Base-by-base conservation (phyloP, 805 yeast species). In the Ogataea pilisensis region DNA sequence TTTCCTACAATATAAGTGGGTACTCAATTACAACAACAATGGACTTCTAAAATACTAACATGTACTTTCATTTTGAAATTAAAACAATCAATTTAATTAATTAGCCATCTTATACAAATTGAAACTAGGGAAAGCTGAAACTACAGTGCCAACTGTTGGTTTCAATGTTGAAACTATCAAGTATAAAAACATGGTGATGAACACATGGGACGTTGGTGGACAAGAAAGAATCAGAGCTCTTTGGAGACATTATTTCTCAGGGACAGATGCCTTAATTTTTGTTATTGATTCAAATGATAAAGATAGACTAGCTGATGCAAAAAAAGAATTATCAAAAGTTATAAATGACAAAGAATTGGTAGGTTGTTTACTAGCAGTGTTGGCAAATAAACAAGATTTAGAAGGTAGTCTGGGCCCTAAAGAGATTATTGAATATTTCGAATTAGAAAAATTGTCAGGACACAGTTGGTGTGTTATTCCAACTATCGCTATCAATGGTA, bases 171-270 rank as follows among this genome's bases (percentile, higher is more conserved):
- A 77, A 42, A 79, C 91, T 2, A 57, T 85, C 8, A 58, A 61
- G 7, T 65, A 69, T 50, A 54, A 65, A 8, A 72, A 68, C 16
- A 68, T 61, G 48, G 68, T 69, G 29, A 61, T 85, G 49, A 81
- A 82, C 49, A 63, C 84, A 17, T 85, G 95, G 99, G 66, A 82
- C 64, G 93, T 93, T 46, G 97, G 97, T 66, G 97, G 96, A 60
- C 97, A 88, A 69, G 95, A 85, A 56, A 73, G 95, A 63, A 77
- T 89, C 52, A 78, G 96, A 58, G 95, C 95, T 0, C 71, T 90
- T 43, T 90, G 98, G 97, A 80, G 96, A 64, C 96, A 90, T 60
- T 90, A 90, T 66, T 88, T 85, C 65, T 85, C 95, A 11, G 95
- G 95, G 29, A 87, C 96, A 4, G 85, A 88, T 58, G 96, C 95